Conservation (phyloP, 108 stramenopile genomes). For the Cyclotella cryptica region DNA sequence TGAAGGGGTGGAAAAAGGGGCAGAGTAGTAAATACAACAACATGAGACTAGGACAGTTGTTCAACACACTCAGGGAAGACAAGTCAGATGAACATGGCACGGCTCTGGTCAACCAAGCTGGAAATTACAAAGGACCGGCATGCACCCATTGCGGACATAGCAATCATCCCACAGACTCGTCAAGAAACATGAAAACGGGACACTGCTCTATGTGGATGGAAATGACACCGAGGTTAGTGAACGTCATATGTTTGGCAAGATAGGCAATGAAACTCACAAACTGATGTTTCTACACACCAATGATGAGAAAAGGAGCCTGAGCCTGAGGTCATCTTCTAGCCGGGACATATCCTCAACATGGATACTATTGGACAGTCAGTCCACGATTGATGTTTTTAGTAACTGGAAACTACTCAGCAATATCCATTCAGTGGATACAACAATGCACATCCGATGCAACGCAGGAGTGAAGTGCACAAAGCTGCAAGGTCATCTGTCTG, state of each 20-base stretch:
- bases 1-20: background rate
- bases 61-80: background rate
- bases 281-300: too few relatives aligned
- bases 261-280: too few relatives aligned
- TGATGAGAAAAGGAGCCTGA: too few relatives aligned
- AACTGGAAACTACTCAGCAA: conserved; percentile 29
- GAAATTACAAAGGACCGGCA: background rate
- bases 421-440: background rate
- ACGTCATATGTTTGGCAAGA: too few relatives aligned
- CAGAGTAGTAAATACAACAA: too few relatives aligned
- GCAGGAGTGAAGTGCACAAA: background rate
- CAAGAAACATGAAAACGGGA: background rate
- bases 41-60: background rate
- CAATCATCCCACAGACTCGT: background rate
- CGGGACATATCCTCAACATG: background rate
- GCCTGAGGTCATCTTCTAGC: too few relatives aligned
- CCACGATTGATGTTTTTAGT: conserved; percentile 49
- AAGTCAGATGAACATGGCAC: background rate
- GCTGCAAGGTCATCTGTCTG: conserved; percentile 22
- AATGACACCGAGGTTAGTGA: too few relatives aligned
- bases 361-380: conserved; percentile 56
- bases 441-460: conserved; percentile 28
- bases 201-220: too few relatives aligned
- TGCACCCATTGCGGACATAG: background rate
- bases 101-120: background rate